phyloP scores from a whole-genome alignment of 2,329 filamentous ascomycete species.

The Colletotrichum tanaceti region DNA sequence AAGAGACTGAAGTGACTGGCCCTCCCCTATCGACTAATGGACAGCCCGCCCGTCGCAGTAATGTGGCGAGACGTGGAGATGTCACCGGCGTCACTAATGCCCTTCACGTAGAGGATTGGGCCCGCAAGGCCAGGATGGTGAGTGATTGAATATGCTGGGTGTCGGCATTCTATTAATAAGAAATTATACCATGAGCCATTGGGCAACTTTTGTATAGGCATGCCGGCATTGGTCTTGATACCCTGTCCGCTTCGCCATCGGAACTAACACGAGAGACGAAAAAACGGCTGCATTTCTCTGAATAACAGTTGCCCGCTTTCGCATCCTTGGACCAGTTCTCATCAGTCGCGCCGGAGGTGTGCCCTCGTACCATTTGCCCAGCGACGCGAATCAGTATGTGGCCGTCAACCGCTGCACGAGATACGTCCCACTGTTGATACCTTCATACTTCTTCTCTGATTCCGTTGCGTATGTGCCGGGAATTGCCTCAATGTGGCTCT shows the following conservation, averaged over 20 bases:
- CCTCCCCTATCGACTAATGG: too few relatives aligned
- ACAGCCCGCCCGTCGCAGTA: too few relatives aligned
- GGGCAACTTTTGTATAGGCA: too few relatives aligned
- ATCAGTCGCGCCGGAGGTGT: too few relatives aligned
- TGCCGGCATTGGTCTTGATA: background rate
- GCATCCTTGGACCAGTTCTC: background rate
- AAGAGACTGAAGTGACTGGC: too few relatives aligned
- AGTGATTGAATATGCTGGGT: too few relatives aligned
- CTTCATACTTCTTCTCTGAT: conserved; percentile 80
- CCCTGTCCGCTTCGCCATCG: background rate
- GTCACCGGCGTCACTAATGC: too few relatives aligned
- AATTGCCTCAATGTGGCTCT: conserved; percentile 80
- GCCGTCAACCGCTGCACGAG: conserved; percentile 80
- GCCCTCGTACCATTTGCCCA: background rate
- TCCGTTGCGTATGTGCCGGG: conserved; percentile 77
- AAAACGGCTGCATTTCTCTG: background rate
- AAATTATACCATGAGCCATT: too few relatives aligned
- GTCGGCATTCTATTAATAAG: too few relatives aligned
- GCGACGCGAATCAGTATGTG: conserved; percentile 66
- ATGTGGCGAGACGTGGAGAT: too few relatives aligned
- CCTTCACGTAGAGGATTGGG: too few relatives aligned
- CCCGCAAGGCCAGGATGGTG: too few relatives aligned
- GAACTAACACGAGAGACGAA: background rate
- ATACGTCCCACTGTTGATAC: conserved; percentile 84
- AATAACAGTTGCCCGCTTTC: conserved; percentile 36